Base-by-base conservation (phyloP, 73 alveolate species). In the Stentor coeruleus region DNA sequence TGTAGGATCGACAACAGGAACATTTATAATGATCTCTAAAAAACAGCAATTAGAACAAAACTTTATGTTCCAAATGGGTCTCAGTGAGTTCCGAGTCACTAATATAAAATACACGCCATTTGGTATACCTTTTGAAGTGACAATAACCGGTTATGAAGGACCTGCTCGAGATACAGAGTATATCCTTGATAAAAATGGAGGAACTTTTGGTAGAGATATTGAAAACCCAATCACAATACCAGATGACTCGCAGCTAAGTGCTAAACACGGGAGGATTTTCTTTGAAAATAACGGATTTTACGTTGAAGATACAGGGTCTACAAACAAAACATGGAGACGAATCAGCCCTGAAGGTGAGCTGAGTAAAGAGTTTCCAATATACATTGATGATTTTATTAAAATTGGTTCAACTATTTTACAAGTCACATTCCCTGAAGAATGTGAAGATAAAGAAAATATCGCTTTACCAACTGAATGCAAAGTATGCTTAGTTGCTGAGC, bases 41-140 rank as follows among this genome's bases (percentile, higher is more conserved):
- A 88, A 83, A 40, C 85, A 84, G 2, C 82, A 79, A 11, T 83
- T 91, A 33, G 85, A 77, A 72, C 76, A 38, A 39, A 87, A 85
- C 3, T 81, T 84, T 90, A 87, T 91, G 96, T 91, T 91, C 74
- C 83, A 91, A 37, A 91, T 91, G 96, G 96, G 96, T 3, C 57
- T 87, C 30, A 66, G 89, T 40, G 96, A 91, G 73, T 91, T 88
- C 60, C 87, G 85, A 59, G 96, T 91, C 37, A 80, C 81, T 38
- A 38, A 36, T 35, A 59, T 76, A 31, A 84, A 84, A 2, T 72
- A 86, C 6, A 91, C 85, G 74, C 87, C 87, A 35, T 11, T 30
- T 3, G 72, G 84, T 4, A 4, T 38, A 15, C 38, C 60, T 28
- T 28, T 60, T 37, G 35, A 60, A 76, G 85, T 91, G 42, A 91